Conservation (phyloP, 2,329 filamentous ascomycete species). For the Coleophoma cylindrospora region DNA sequence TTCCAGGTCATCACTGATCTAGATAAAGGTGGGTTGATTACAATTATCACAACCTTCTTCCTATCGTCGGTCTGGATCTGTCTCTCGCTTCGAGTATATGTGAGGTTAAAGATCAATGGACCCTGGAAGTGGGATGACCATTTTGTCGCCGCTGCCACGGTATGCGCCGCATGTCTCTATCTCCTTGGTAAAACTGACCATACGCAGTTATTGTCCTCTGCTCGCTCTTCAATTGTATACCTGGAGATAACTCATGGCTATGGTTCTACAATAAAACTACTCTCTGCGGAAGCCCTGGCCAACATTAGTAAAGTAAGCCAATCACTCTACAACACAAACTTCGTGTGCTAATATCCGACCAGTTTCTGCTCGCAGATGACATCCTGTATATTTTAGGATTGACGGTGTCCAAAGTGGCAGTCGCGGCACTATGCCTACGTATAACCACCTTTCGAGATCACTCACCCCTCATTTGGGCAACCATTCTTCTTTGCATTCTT, state of each 20-base stretch:
- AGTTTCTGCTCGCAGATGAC: neutral
- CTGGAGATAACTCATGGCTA: neutral
- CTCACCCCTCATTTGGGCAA: neutral
- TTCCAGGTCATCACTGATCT: constrained; percentile 1
- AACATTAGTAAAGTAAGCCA: too few species aligned
- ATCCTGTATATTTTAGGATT: neutral
- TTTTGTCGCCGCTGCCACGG: constrained; percentile 1
- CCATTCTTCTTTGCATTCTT: neutral
- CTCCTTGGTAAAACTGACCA: too few species aligned
- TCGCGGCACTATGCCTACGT: neutral
- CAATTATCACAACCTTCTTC: constrained; percentile 1
- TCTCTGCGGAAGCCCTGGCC: neutral
- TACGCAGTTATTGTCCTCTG: neutral
- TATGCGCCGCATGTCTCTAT: neutral
- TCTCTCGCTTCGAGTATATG: neutral
- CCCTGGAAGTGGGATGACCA: constrained; percentile 2
- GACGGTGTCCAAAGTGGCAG: neutral
- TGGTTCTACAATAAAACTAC: neutral
- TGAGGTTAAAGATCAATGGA: neutral
- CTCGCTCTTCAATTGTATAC: neutral
- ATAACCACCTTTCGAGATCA: neutral
- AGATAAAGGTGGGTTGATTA: neutral
- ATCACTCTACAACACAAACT: too few species aligned
- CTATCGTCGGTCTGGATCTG: neutral
- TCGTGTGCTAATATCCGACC: too few species aligned